Conservation (phyloP, 805 yeast genomes). For the Ogataea pini region DNA sequence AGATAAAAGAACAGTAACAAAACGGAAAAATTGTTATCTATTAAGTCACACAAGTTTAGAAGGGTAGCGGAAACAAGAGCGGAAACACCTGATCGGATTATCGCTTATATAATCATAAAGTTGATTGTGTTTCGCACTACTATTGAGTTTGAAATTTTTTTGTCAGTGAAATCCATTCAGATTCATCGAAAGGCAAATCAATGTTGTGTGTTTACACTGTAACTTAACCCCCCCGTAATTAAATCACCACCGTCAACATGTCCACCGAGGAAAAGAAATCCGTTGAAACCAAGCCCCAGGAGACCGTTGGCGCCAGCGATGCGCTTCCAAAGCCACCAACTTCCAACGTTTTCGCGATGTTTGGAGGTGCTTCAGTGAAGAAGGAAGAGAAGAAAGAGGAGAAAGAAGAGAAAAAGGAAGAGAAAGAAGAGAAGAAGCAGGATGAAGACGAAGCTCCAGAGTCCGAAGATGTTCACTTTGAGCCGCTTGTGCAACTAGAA, state of each 20-base stretch:
- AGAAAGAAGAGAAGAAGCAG: slow-evolving; percentile 35
- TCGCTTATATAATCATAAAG: no score
- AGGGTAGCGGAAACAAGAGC: background rate
- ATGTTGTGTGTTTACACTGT: background rate
- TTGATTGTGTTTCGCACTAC: no score
- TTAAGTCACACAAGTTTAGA: background rate
- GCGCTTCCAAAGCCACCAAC: slow-evolving; percentile 63
- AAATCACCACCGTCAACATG: background rate
- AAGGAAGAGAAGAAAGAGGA: slow-evolving; percentile 40
- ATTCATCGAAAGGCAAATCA: background rate
- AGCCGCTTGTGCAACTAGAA: slow-evolving; percentile 92
- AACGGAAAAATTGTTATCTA: background rate
- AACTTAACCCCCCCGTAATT: no score
- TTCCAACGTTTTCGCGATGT: slow-evolving; percentile 88
- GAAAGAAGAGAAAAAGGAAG: slow-evolving; percentile 33
- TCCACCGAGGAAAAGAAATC: slow-evolving; percentile 12
- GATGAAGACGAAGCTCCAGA: slow-evolving; percentile 65
- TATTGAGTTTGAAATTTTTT: background rate
- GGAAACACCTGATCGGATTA: no score
- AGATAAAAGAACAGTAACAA: background rate
- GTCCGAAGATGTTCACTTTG: slow-evolving; percentile 87
- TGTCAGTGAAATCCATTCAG: background rate
- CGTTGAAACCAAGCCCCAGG: slow-evolving; percentile 12
- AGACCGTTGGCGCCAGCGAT: slow-evolving; percentile 30
- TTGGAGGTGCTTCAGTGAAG: slow-evolving; percentile 85